Percentiles rank a stretch among this genome's conserved stretches.
Evolutionary conservation across 352 stramenopile genomes (phyloP).

Genomic region (Globisporangium solare): DNA sequence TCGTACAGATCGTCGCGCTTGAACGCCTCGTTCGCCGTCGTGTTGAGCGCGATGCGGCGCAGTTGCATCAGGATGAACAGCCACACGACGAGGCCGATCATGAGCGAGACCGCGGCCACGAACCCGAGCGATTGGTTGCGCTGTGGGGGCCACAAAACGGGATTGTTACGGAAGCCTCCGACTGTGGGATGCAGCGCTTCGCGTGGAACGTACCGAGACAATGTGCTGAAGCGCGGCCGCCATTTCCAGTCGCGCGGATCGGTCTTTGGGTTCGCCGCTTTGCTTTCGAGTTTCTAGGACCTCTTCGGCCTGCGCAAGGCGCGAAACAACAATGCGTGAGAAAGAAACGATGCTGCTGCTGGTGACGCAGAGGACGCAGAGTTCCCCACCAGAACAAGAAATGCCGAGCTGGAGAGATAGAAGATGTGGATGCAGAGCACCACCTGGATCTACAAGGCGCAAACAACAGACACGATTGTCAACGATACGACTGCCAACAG

Average conservation of each 20-base stretch:
- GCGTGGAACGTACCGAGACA: constrained; percentile 30
- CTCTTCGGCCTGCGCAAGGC: constrained; percentile 25
- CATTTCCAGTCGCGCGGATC: constrained; percentile 14
- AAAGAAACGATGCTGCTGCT: too few species aligned
- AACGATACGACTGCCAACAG: too few species aligned
- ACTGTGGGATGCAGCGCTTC: too few species aligned
- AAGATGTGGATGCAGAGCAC: constrained; percentile 49
- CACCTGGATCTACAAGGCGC: constrained; percentile 29
- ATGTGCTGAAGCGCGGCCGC: constrained; percentile 46
- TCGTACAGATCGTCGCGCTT: constrained; percentile 74
- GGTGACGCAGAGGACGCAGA: neutral
- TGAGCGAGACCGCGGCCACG: constrained; percentile 55
- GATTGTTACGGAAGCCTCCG: neutral
- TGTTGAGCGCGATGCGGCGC: constrained; percentile 63
- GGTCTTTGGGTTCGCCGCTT: neutral
- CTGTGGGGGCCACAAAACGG: constrained; percentile 19
- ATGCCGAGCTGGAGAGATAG: constrained; percentile 45
- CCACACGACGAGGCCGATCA: constrained; percentile 58
- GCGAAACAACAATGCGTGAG: neutral
- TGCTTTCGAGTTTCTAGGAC: constrained; percentile 16
- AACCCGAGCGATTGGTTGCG: constrained; percentile 65
- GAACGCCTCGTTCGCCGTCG: constrained; percentile 78
- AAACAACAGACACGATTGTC: neutral
- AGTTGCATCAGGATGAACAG: constrained; percentile 75
- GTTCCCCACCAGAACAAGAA: constrained; percentile 36